These are phyloP conservation scores for Jacaranda mimosifolia DNA, from an alignment of 257 asterid genomes.

Conservation along the genomic window DNA sequence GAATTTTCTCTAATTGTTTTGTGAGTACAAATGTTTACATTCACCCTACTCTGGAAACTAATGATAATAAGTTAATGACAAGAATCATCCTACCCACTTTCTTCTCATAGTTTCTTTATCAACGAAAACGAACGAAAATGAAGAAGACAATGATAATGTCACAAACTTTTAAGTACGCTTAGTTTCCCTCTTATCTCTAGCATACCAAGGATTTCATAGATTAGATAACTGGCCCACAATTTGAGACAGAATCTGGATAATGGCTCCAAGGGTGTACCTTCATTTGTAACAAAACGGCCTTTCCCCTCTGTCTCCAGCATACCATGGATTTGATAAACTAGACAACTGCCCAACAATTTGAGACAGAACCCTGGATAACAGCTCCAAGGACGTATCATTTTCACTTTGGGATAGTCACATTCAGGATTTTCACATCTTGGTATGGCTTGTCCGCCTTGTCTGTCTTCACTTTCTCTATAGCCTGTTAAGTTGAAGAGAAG, in stretches of 20 bases:
- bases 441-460: conserved; percentile 89
- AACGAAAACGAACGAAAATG: neutral
- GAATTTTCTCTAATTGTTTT: neutral
- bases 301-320: neutral
- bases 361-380: neutral
- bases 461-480: conserved; percentile 92
- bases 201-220: no score
- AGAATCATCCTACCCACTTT: neutral
- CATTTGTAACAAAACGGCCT: neutral
- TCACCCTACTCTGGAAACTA: neutral
- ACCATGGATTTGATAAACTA: conserved; percentile 19
- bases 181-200: no score
- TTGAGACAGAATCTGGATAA: no score
- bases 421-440: conserved; percentile 93
- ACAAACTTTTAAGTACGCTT: neutral
- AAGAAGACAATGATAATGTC: neutral
- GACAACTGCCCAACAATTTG: neutral
- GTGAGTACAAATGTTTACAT: neutral
- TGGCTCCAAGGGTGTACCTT: neutral
- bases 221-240: no score
- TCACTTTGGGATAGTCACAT: conserved; percentile 87
- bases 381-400: neutral
- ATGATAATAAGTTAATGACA: conserved; percentile 1
- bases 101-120: neutral
- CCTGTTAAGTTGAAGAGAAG: conserved; percentile 50